These are phyloP conservation scores for Septoria linicola DNA, from an alignment of 2,329 filamentous ascomycete species.

Conservation along the genomic window DNA sequence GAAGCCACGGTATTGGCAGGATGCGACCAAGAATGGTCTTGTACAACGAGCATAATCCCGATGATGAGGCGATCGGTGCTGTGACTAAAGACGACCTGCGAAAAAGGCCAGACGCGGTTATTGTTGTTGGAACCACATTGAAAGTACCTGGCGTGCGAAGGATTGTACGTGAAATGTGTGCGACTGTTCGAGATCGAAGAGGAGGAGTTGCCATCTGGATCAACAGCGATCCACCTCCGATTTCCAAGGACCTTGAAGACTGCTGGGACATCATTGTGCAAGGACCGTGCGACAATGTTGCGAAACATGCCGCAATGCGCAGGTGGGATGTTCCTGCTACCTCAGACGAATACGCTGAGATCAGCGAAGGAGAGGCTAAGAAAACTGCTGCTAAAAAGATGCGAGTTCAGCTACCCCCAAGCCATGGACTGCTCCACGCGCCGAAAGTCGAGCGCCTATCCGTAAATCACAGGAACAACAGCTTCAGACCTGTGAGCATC, in stretches of 20 bases:
- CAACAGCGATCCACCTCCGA: constrained; percentile 82
- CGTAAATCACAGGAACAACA: constrained; percentile 33
- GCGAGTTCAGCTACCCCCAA: constrained; percentile 23
- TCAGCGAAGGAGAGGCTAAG: constrained; percentile 47
- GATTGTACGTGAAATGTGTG: constrained; percentile 87
- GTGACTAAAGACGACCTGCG: constrained; percentile 85
- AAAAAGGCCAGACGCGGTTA: constrained; percentile 80
- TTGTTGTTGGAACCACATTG: constrained; percentile 92
- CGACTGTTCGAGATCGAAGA: constrained; percentile 74
- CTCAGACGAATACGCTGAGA: constrained; percentile 45
- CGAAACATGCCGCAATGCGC: constrained; percentile 64
- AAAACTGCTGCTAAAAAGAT: constrained; percentile 40
- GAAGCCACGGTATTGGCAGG: constrained; percentile 88
- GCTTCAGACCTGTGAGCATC: constrained; percentile 32
- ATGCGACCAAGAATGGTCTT: constrained; percentile 90
- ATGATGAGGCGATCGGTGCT: constrained; percentile 91
- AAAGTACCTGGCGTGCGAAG: constrained; percentile 91
- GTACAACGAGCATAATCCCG: constrained; percentile 96
- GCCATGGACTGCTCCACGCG: constrained; percentile 18
- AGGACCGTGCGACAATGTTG: constrained; percentile 85
- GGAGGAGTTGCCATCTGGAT: constrained; percentile 85
- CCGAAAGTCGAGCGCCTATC: constrained; percentile 24
- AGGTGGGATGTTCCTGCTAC: constrained; percentile 54
- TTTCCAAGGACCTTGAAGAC: constrained; percentile 80
- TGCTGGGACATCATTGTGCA: constrained; percentile 90